Conservation (phyloP, 352 stramenopile species). For the Globisporangium ultimum region DNA sequence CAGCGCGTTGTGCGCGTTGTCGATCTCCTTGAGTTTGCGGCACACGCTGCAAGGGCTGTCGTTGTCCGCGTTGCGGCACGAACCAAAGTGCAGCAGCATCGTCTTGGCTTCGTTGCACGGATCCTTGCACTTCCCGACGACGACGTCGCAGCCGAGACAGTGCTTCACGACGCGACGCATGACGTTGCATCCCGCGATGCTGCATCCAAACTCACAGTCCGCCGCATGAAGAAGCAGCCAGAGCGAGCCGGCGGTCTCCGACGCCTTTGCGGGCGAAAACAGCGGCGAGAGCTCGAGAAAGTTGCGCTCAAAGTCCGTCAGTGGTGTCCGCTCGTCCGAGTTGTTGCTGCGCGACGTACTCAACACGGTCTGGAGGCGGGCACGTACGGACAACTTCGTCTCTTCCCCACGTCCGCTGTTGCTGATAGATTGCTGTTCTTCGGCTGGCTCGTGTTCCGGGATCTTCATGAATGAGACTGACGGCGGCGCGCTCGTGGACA, state of each 20-base stretch:
- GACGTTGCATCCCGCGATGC: slow-evolving; percentile 57
- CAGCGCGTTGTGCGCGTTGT: slow-evolving; percentile 59
- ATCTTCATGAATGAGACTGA: slow-evolving; percentile 15
- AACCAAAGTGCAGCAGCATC: slow-evolving; percentile 69
- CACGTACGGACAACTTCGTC: slow-evolving; percentile 11
- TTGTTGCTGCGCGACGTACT: slow-evolving; percentile 1
- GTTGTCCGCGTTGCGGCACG: slow-evolving; percentile 32
- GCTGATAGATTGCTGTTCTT: background rate
- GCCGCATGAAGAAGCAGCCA: slow-evolving; percentile 64
- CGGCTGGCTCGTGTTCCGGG: slow-evolving; percentile 34
- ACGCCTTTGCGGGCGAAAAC: slow-evolving; percentile 45
- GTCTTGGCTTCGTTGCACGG: slow-evolving; percentile 76
- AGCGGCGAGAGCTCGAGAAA: slow-evolving; percentile 55
- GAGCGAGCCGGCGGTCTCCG: slow-evolving; percentile 61
- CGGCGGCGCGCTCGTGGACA: background rate
- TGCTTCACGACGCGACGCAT: slow-evolving; percentile 71
- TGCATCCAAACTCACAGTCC: slow-evolving; percentile 41
- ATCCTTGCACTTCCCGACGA: slow-evolving; percentile 60
- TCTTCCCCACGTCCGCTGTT: background rate
- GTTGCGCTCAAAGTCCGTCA: slow-evolving; percentile 44
- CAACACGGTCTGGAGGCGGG: slow-evolving; percentile 23
- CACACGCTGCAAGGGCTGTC: slow-evolving; percentile 39
- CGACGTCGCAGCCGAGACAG: slow-evolving; percentile 53
- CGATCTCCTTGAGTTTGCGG: slow-evolving; percentile 63
- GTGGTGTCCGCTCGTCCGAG: slow-evolving; percentile 5